Evolutionary conservation across 2,329 filamentous ascomycete genomes (phyloP), one percentile per base, ranked within the genome.

Genomic region (Drechslerella coelobrocha): DNA sequence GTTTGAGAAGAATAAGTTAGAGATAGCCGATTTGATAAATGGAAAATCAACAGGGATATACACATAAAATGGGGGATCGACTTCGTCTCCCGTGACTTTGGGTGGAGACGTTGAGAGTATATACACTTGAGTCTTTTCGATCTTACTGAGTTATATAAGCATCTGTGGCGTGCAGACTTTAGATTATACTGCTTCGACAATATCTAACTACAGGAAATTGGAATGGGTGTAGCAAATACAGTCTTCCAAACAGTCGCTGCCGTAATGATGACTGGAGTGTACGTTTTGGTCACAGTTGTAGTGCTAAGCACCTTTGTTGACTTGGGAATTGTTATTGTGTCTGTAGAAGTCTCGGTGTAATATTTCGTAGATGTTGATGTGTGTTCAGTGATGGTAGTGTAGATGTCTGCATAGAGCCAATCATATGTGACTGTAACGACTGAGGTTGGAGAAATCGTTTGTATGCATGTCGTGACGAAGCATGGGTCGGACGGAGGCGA

Each of bases 401-500:
- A 56, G n/a, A 7, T 24, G 10, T 43, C 3, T 10, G 53, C 34
- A 21, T 56, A 56, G 8, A 43, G 21, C 27, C 21, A 19, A 8
- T n/a, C 9, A 27, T 56, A 56, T 29, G 37, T 56, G 2, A 56
- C 4, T 0, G 53, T 56, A 2, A 34, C 2, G 9, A 24, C n/a
- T 8, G 53, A 14, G 9, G 53, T 9, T 2, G 53, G 37, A 8
- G 24, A 17, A 9, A 41, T 17, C 14, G 53, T 56, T 19, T 43
- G 14, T 23, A 27, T 26, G 53, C 53, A 56, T 12, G 53, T 56
- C 23, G 53, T 56, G 34, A 56, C 53, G 23, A 56, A 24, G 37
- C 53, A 56, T 9, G 53, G 53, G 29, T 56, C 53, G 37, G 19
- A 43, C 14, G 53, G 21, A 10, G 34, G 37, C 23, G 34, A 17